Conservation (phyloP, 2,329 filamentous ascomycete genomes). For the Chaetoscypha palmicola region DNA sequence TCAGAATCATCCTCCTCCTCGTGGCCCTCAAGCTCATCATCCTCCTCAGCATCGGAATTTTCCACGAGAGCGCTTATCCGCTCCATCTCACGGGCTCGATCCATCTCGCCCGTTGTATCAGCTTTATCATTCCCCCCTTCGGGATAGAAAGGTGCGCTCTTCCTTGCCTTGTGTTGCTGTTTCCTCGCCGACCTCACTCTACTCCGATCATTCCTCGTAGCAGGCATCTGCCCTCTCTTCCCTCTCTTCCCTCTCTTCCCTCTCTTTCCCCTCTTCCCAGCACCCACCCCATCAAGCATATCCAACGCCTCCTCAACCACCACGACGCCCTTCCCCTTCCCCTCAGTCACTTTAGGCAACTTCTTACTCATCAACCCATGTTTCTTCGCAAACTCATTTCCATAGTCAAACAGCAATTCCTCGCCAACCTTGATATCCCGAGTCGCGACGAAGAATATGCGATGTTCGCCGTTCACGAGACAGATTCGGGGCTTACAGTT, state of each 20-base stretch:
- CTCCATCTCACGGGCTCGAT: too few species aligned
- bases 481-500: constrained; percentile 63
- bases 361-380: constrained; percentile 44
- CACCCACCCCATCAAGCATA: constrained; percentile 45
- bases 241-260: background rate
- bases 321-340: constrained; percentile 19
- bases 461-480: constrained; percentile 67
- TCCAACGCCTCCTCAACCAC: constrained; percentile 20
- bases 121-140: too few species aligned
- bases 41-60: too few species aligned
- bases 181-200: background rate
- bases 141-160: constrained; percentile 3
- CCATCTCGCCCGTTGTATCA: too few species aligned
- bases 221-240: background rate
- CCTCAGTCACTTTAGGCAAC: constrained; percentile 16
- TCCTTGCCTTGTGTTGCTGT: constrained; percentile 1
- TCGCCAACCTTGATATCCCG: constrained; percentile 63
- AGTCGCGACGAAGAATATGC: constrained; percentile 67
- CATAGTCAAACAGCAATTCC: constrained; percentile 78
- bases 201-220: background rate
- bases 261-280: constrained; percentile 55
- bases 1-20: too few species aligned
- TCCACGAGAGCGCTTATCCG: too few species aligned
- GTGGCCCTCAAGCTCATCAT: too few species aligned
- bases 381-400: constrained; percentile 55